phyloP scores from a whole-genome alignment of 129 eudicot species.

The Saussurea involucrata region DNA sequence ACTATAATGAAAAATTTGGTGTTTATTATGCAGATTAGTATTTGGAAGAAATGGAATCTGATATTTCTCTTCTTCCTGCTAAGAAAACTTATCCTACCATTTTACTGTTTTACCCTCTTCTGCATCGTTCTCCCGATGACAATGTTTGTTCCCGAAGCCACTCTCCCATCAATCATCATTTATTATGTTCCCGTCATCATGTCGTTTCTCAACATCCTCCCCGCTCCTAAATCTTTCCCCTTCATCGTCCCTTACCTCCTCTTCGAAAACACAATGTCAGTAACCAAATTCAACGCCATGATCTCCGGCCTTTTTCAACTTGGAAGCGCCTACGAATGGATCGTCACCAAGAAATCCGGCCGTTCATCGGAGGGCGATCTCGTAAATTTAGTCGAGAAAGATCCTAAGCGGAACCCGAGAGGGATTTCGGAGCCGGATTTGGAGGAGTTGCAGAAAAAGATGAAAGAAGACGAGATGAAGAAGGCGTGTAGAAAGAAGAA shows the following conservation, averaged over 20 bases:
- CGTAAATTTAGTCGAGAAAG: conserved; percentile 39
- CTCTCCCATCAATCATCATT: conserved; percentile 75
- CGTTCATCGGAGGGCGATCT: conserved; percentile 91
- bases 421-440: conserved; percentile 54
- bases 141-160: conserved; percentile 85
- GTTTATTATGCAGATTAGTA: conserved; percentile 63
- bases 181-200: conserved; percentile 74
- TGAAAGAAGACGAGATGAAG: conserved; percentile 37
- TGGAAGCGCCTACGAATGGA: conserved; percentile 87
- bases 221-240: conserved; percentile 81
- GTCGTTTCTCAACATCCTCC: conserved; percentile 75
- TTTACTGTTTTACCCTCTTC: conserved; percentile 83
- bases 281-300: conserved; percentile 93
- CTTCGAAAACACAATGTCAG: conserved; percentile 90
- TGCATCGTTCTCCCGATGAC: conserved; percentile 90
- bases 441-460: conserved; percentile 38
- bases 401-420: conserved; percentile 26
- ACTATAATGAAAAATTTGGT: not conserved
- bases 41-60: conserved; percentile 75
- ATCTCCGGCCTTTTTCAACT: conserved; percentile 82
- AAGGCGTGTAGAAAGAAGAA: conserved; percentile 36
- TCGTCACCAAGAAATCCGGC: conserved; percentile 88
- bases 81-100: conserved; percentile 75
- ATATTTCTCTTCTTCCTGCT: conserved; percentile 82
- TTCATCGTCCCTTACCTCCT: conserved; percentile 86